phyloP scores from a whole-genome alignment of 2,329 filamentous ascomycete genomes.

The Venturia carpophila region DNA sequence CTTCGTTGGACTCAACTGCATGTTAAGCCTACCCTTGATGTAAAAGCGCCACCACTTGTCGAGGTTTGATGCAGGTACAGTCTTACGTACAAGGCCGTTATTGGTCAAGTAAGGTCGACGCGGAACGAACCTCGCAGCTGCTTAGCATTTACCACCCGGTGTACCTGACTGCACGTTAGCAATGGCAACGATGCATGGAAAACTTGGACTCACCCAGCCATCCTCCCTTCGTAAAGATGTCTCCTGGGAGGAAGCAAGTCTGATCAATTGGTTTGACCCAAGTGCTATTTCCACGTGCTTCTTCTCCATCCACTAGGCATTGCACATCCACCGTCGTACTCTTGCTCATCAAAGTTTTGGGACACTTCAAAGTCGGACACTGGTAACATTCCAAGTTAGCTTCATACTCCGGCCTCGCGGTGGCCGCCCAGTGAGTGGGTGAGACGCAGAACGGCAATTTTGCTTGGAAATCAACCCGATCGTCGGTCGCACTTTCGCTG shows the following conservation, averaged over 20 bases:
- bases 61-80: too few relatives aligned
- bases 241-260: background rate
- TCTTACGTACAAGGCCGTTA: too few relatives aligned
- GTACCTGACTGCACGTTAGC: too few relatives aligned
- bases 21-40: too few relatives aligned
- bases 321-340: background rate
- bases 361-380: slow-evolving; percentile 11
- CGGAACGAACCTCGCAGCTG: too few relatives aligned
- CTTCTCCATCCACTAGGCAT: slow-evolving; percentile 5
- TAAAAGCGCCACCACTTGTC: too few relatives aligned
- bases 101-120: too few relatives aligned
- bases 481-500: background rate
- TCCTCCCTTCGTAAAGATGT: background rate
- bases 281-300: slow-evolving; percentile 9
- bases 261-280: slow-evolving; percentile 7
- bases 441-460: background rate
- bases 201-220: background rate
- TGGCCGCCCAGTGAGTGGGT: slow-evolving; percentile 4
- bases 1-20: too few relatives aligned
- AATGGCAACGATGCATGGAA: too few relatives aligned
- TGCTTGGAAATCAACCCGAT: background rate
- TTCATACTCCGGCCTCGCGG: background rate
- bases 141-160: too few relatives aligned
- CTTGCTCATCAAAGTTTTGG: background rate
- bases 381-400: slow-evolving; percentile 4